Conservation (phyloP, 345 rosid species). For the Lepidium aucheri region DNA sequence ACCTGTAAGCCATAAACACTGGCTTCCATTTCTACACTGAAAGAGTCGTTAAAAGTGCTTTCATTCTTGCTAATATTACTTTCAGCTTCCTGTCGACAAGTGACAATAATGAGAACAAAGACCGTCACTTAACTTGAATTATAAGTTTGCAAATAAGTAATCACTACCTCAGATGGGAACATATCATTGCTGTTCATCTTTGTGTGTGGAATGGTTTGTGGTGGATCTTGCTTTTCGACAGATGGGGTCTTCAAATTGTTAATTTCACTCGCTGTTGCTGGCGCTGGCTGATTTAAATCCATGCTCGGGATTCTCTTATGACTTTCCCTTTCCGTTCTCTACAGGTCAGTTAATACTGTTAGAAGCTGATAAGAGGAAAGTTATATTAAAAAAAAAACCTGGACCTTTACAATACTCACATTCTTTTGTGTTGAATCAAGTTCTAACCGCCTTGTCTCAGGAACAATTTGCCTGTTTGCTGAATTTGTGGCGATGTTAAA, state of each 20-base stretch:
- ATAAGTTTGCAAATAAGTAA: slow-evolving; percentile 8
- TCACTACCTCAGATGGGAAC: slow-evolving; percentile 23
- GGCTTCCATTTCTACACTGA: slow-evolving; percentile 67
- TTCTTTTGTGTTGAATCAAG: slow-evolving; percentile 23
- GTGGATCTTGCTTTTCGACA: slow-evolving; percentile 21
- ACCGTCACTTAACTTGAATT: background rate
- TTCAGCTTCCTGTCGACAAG: slow-evolving; percentile 33
- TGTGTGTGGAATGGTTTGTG: slow-evolving; percentile 14
- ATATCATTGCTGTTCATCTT: slow-evolving; percentile 26
- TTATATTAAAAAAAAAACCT: background rate
- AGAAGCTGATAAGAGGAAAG: slow-evolving; percentile 10
- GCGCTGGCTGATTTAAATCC: slow-evolving; percentile 22
- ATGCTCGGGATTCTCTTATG: slow-evolving; percentile 20
- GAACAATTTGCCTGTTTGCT: slow-evolving; percentile 8
- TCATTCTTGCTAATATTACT: slow-evolving; percentile 28
- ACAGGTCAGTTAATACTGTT: background rate
- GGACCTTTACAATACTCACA: background rate
- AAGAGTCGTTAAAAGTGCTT: slow-evolving; percentile 32
- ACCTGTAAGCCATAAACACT: slow-evolving; percentile 66
- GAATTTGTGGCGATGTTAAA: slow-evolving; percentile 26
- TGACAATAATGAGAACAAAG: slow-evolving; percentile 2
- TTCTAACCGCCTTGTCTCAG: slow-evolving; percentile 16
- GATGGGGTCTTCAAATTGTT: slow-evolving; percentile 14
- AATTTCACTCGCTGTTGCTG: slow-evolving; percentile 5
- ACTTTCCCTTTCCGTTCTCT: slow-evolving; percentile 4